A percentile compares a stretch with the other conserved stretches of the same genome.
phyloP scores from a whole-genome alignment of 148 eudicot genomes.

The Rhododendron williamsianum region DNA sequence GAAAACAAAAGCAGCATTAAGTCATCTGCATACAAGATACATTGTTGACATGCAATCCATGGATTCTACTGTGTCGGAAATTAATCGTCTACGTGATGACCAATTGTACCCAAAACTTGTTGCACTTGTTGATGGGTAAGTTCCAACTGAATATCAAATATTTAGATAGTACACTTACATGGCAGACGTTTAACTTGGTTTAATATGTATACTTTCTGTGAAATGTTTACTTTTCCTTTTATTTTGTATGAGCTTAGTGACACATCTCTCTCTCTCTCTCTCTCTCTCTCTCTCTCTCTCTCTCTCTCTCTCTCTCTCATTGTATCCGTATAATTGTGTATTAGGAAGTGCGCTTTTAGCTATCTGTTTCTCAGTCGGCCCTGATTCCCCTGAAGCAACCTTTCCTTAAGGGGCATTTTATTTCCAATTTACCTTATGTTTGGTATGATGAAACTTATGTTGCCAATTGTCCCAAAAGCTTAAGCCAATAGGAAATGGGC shows the following conservation, averaged over 20 bases:
- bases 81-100: conserved; percentile 80
- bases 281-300: not conserved
- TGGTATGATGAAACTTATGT: not conserved
- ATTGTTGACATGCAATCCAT: conserved; percentile 97
- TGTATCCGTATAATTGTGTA: not conserved
- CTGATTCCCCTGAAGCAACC: not conserved
- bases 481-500: not conserved
- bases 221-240: not conserved
- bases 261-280: not conserved
- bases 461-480: not conserved
- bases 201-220: not conserved
- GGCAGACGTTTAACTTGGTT: not conserved
- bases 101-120: conserved; percentile 82
- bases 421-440: not conserved
- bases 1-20: conserved; percentile 88
- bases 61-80: conserved; percentile 96
- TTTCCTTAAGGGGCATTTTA: not conserved
- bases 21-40: conserved; percentile 94
- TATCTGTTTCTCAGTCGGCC: not conserved
- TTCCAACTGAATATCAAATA: not conserved
- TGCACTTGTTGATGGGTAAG: conserved; percentile 87
- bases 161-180: not conserved
- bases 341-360: not conserved
- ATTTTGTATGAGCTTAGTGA: not conserved
- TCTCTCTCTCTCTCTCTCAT: no score